Conservation (phyloP, 805 yeast species). For the Wickerhamomyces bovis region DNA sequence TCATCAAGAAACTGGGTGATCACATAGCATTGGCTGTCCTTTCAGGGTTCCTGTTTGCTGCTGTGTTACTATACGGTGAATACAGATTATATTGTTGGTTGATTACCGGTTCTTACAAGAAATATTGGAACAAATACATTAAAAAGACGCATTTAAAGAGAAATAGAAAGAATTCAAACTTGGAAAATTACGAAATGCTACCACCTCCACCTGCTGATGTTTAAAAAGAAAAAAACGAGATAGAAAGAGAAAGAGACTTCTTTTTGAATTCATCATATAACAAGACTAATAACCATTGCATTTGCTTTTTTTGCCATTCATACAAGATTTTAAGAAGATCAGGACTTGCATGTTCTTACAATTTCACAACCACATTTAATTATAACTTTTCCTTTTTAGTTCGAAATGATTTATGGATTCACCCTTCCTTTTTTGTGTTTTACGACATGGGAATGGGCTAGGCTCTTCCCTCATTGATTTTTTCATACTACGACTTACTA, state of each 20-base stretch:
- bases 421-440: too few species aligned
- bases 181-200: slow-evolving; percentile 17
- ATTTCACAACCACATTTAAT: too few species aligned
- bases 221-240: too few species aligned
- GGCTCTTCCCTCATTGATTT: too few species aligned
- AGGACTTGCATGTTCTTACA: too few species aligned
- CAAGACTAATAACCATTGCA: not conserved
- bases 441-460: too few species aligned
- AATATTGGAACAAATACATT: slow-evolving; percentile 13
- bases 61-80: slow-evolving; percentile 39
- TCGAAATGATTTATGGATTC: too few species aligned
- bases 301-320: not conserved
- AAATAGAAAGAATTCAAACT: slow-evolving; percentile 24
- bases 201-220: slow-evolving; percentile 1
- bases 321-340: too few species aligned
- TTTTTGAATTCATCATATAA: too few species aligned
- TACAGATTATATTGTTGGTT: slow-evolving; percentile 39
- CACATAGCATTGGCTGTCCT: slow-evolving; percentile 71
- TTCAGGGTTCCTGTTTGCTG: slow-evolving; percentile 60
- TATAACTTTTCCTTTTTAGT: too few species aligned
- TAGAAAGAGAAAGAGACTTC: too few species aligned
- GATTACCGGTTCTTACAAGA: slow-evolving; percentile 25
- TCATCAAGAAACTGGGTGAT: slow-evolving; percentile 64
- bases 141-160: slow-evolving; percentile 16
- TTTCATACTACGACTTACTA: too few species aligned